Evolutionary conservation across 2,329 filamentous ascomycete species (phyloP).

Genomic region (Fusarium devonianum): DNA sequence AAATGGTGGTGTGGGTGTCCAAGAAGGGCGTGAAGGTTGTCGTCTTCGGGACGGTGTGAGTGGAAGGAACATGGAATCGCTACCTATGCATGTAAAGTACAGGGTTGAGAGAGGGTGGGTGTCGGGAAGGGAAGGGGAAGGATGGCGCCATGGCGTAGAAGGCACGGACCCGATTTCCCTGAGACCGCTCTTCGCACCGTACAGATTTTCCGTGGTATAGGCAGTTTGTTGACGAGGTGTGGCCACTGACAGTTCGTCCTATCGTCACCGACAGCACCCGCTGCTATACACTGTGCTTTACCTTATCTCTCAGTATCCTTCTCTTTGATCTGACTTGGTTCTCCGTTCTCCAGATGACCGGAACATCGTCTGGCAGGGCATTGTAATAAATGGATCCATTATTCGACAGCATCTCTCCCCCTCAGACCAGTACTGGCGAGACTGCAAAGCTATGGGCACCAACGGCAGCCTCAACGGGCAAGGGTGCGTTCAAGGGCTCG

Average conservation of each 20-base stretch:
- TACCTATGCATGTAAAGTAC: neutral
- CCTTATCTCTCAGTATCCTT: neutral
- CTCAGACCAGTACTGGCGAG: conserved; percentile 20
- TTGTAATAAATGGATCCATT: conserved; percentile 21
- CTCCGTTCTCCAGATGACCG: conserved; percentile 14
- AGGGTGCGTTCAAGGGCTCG: conserved; percentile 19
- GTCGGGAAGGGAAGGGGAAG: conserved; percentile 10
- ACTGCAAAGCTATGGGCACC: conserved; percentile 12
- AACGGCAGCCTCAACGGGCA: conserved; percentile 15
- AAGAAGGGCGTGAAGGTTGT: conserved; percentile 6
- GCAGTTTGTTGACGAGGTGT: too few species aligned
- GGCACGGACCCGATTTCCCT: conserved; percentile 6
- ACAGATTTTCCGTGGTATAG: conserved; percentile 10
- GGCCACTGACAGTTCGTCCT: neutral
- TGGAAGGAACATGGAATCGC: too few species aligned
- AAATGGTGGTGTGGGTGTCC: conserved; percentile 12
- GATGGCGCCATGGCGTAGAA: conserved; percentile 13
- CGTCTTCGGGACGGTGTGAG: conserved; percentile 8
- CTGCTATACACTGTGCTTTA: neutral
- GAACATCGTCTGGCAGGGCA: conserved; percentile 25
- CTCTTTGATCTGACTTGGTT: neutral
- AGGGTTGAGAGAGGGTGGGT: conserved; percentile 1
- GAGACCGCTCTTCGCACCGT: conserved; percentile 9
- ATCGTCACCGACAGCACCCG: neutral
- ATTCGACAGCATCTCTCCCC: conserved; percentile 30